Base-by-base conservation (phyloP, 2,329 filamentous ascomycete genomes). In the Talaromyces sp. region DNA sequence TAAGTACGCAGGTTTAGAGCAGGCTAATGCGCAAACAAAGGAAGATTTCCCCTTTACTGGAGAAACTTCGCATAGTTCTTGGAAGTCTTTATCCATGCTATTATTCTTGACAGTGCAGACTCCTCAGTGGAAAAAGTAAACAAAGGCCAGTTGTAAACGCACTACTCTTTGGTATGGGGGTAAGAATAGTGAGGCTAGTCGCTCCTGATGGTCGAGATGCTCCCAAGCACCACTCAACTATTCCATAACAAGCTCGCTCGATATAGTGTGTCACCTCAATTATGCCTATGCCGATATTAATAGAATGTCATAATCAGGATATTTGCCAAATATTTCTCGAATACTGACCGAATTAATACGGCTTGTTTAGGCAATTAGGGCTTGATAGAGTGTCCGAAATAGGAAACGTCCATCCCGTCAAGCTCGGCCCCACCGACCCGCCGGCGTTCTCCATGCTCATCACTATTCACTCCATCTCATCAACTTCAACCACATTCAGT, bases 361-460 rank as follows among this genome's bases (percentile, higher is more conserved):
- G 52, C 11, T 39, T n/a, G 27, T 37, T 37, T 14, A 56, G 52
- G 33, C n/a, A 59, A 59, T 45, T 59, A 59, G 56, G 56, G 56
- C 56, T 59, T 59, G 39, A 9, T 33, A 45, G 8, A 19, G 5
- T 33, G 35, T 59, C 37, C 56, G 37, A 59, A 59, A 43, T 31
- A 59, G 56, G 24, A 59, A 59, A 31, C n/a, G 31, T 56, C 24
- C 22, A 31, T 43, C 37, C 27, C n/a, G 22, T 39, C 19, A 57
- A 57, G n/a, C 54, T 37, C 37, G 22, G 35, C 37, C 39, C 56
- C 56, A 59, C 19, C 39, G 56, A 45, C 33, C 37, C 37, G 16
- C 22, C n/a, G 14, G 56, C 31, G n/a, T 37, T 37, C 52, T 56
- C 52, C 52, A 37, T 37, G n/a, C 10, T 31, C 31, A 31, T 56